phyloP scores from a whole-genome alignment of 768 basidiomycete genomes.

The Hemileccinum impolitum region DNA sequence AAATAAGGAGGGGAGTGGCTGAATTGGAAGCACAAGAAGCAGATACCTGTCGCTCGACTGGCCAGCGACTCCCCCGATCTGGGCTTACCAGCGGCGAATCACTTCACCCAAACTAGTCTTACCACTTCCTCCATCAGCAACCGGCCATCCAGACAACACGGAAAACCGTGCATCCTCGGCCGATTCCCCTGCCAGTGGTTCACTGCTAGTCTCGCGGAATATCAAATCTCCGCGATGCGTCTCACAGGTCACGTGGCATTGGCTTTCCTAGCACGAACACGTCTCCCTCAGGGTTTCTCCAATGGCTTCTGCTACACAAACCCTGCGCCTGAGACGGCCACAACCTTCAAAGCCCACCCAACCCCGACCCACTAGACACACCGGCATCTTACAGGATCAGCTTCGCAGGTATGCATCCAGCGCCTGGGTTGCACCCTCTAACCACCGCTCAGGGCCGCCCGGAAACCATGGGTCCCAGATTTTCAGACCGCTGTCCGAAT shows the following conservation, averaged over 20 bases:
- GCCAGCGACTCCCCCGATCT: slow-evolving; percentile 29
- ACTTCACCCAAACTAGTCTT: slow-evolving; percentile 15
- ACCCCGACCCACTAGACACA: slow-evolving; percentile 44
- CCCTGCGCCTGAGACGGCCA: slow-evolving; percentile 50
- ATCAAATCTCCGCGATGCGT: not conserved
- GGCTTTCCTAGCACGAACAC: not conserved
- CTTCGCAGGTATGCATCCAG: slow-evolving; percentile 55
- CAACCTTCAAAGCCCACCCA: slow-evolving; percentile 21
- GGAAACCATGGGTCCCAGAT: slow-evolving; percentile 81
- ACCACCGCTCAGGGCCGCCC: slow-evolving; percentile 48
- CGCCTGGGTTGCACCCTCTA: slow-evolving; percentile 8
- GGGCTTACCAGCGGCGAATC: slow-evolving; percentile 28
- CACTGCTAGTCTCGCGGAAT: not conserved
- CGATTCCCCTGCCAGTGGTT: not conserved
- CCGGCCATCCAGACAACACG: not conserved
- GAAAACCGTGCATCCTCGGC: not conserved
- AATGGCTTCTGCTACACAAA: slow-evolving; percentile 49
- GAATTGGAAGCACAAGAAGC: slow-evolving; percentile 30
- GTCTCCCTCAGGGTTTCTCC: too few species aligned
- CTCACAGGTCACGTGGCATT: slow-evolving; percentile 12
- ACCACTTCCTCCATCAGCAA: slow-evolving; percentile 6
- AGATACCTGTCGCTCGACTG: slow-evolving; percentile 18
- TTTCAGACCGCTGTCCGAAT: slow-evolving; percentile 84
- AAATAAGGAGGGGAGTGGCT: slow-evolving; percentile 26
- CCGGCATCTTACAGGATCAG: slow-evolving; percentile 77